Evolutionary conservation across 805 yeast species (phyloP), one percentile per base, ranked within the genome.

Genomic region (Vanderwaltozyma verrucispora): DNA sequence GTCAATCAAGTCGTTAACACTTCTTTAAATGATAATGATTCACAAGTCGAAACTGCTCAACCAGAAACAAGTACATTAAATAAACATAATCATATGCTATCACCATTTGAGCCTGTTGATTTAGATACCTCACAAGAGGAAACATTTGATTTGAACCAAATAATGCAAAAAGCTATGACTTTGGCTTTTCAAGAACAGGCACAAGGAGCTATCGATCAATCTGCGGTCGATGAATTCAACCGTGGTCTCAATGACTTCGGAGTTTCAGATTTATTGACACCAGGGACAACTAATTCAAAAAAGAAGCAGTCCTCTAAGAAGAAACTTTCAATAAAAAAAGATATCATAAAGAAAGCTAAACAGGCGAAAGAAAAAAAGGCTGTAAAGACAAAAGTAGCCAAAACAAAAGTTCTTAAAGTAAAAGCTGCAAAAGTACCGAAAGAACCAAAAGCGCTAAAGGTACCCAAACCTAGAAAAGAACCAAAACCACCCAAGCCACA

Each of bases 161-260:
- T 81, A 45, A 70, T 81, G 68, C 85, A 78, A 45, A 79, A 79
- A 59, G 92, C 89, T 1, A 69, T 81, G 62, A 73, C 74, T 33
- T 68, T 82, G 79, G 92, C 88, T 0, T 74, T 76, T 67, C 80
- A 74, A 42, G 74, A 77, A 42, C 49, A 47, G 17, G 29, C 40
- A 12, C 38, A 44, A 7, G 46, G 44, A 18, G 35, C 35, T 32
- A 31, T 48, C 8, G 54, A 48, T 36, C 39, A 43, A 8, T 41
- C 52, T 9, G 49, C 44, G 2, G 48, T 54, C 44, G 55, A 56
- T 38, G 54, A 48, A 20, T 53, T 55, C 28, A 54, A 52, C 25
- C 46, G 47, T 15, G 56, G 53, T 15, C 36, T 57, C 13, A 52
- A 48, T 5, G 53, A 46, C 19, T 37, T 49, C 12, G 44, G 42